phyloP scores from a whole-genome alignment of 2,329 filamentous ascomycete species.

The Bipolaris bicolor region DNA sequence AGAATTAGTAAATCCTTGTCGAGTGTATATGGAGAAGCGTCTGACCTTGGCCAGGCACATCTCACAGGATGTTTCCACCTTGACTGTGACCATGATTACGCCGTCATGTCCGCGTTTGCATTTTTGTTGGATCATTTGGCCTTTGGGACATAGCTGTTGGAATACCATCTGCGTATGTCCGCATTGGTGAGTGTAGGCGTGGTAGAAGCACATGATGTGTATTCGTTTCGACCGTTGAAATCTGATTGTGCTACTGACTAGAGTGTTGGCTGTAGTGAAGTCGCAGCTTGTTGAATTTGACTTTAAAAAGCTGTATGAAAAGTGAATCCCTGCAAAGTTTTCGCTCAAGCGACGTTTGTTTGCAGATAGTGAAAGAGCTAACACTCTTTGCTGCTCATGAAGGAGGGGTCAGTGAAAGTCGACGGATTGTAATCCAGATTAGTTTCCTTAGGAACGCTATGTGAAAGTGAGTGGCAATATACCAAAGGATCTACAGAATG shows the following conservation, averaged over 20 bases:
- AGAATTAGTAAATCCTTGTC: neutral
- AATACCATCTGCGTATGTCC: constrained; percentile 52
- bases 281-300: neutral
- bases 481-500: neutral
- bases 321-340: neutral
- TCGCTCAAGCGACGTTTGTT: neutral
- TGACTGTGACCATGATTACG: constrained; percentile 39
- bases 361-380: neutral
- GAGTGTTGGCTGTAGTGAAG: neutral
- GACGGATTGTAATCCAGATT: neutral
- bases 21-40: neutral
- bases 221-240: neutral
- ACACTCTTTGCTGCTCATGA: too few relatives aligned
- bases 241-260: neutral
- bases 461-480: neutral
- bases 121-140: constrained; percentile 42
- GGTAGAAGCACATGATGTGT: constrained; percentile 55
- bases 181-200: constrained; percentile 55
- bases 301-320: neutral
- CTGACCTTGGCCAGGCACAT: constrained; percentile 33
- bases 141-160: constrained; percentile 37
- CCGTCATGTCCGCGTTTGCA: constrained; percentile 41
- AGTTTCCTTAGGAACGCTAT: neutral
- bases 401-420: neutral
- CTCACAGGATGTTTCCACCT: constrained; percentile 37